Conservation (phyloP, 805 yeast genomes). For the Kluyveromyces nonfermentans region DNA sequence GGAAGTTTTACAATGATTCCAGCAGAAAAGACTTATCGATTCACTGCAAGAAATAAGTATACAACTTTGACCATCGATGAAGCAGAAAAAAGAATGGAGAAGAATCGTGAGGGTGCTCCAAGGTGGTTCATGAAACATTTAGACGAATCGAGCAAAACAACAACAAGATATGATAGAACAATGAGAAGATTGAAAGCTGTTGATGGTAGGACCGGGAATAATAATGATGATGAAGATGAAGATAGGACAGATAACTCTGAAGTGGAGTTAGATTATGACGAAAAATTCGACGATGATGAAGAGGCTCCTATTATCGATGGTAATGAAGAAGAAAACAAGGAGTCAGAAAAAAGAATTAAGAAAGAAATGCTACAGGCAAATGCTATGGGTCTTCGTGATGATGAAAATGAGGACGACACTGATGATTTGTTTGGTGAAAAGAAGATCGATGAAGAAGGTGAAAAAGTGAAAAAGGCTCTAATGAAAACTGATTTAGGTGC, state of each 20-base stretch:
- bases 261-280: conserved; percentile 90
- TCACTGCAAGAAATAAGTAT: conserved; percentile 87
- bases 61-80: conserved; percentile 92
- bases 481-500: conserved; percentile 80
- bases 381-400: conserved; percentile 55
- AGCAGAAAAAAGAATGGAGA: conserved; percentile 91
- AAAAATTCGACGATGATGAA: conserved; percentile 97
- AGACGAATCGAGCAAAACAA: conserved; percentile 47
- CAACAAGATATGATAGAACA: conserved; percentile 43
- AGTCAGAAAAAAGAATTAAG: conserved; percentile 75
- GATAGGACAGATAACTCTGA: conserved; percentile 63
- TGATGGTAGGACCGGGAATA: conserved; percentile 32
- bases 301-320: conserved; percentile 98
- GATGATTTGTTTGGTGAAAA: conserved; percentile 65
- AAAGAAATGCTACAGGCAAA: conserved; percentile 78
- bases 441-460: conserved; percentile 85
- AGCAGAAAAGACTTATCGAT: conserved; percentile 85
- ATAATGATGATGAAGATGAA: conserved; percentile 31
- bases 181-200: conserved; percentile 41
- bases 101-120: conserved; percentile 59
- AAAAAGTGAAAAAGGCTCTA: conserved; percentile 71
- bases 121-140: conserved; percentile 94
- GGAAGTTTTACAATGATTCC: conserved; percentile 88
- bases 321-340: conserved; percentile 86
- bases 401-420: conserved; percentile 50